These are phyloP conservation scores for Tritrichomonas musculus DNA, from an alignment of 208 protist species.

Conservation along the genomic window DNA sequence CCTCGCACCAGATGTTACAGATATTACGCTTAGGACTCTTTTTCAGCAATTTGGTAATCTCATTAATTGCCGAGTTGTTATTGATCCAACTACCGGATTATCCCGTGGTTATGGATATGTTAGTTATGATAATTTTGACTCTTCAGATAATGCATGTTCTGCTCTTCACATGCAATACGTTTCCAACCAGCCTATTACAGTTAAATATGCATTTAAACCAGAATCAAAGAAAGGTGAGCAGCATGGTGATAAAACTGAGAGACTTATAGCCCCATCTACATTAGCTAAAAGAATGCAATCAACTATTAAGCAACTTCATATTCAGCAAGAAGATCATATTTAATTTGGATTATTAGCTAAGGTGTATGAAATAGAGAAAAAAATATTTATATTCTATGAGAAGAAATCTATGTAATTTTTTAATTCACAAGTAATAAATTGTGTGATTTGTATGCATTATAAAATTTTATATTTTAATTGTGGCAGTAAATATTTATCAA, in stretches of 20 bases:
- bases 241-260: slow-evolving; percentile 26
- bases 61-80: slow-evolving; percentile 61
- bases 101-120: slow-evolving; percentile 75
- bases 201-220: slow-evolving; percentile 74
- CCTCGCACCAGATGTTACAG: slow-evolving; percentile 71
- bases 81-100: slow-evolving; percentile 61
- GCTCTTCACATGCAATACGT: slow-evolving; percentile 71
- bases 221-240: slow-evolving; percentile 46
- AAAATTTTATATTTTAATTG: too few relatives aligned
- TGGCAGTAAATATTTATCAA: too few relatives aligned
- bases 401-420: too few relatives aligned
- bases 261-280: background rate
- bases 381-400: too few relatives aligned
- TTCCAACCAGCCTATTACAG: slow-evolving; percentile 63
- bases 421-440: too few relatives aligned
- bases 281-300: too few relatives aligned
- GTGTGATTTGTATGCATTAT: too few relatives aligned
- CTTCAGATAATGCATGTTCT: slow-evolving; percentile 46
- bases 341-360: too few relatives aligned
- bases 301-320: too few relatives aligned
- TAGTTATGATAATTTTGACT: slow-evolving; percentile 72
- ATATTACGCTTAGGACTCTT: slow-evolving; percentile 46
- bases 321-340: too few relatives aligned
- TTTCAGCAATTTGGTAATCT: slow-evolving; percentile 37
- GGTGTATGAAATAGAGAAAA: too few relatives aligned